A percentile compares a stretch with the other conserved stretches of the same genome.
Conservation (phyloP, 257 asterid species). For the Handroanthus guayacan region DNA sequence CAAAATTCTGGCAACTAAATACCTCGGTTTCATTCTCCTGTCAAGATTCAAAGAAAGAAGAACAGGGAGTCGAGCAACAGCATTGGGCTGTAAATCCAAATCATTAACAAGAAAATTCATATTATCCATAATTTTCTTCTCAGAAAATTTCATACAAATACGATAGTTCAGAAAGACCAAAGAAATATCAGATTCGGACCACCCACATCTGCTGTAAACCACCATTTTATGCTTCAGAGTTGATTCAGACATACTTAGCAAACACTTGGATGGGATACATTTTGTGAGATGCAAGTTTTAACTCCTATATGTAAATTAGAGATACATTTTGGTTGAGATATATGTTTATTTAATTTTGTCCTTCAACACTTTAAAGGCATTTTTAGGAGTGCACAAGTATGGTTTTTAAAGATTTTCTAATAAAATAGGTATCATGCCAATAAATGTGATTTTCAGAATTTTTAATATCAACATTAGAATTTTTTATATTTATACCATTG, state of each 20-base stretch:
- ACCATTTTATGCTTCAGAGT: conserved; percentile 10
- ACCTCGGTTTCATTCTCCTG: conserved; percentile 33
- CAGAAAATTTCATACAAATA: conserved; percentile 38
- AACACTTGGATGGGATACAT: conserved; percentile 22
- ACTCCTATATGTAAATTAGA: too few species aligned
- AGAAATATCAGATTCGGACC: conserved; percentile 37
- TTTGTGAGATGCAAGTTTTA: too few species aligned
- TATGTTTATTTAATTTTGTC: too few species aligned
- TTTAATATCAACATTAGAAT: too few species aligned
- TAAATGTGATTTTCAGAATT: too few species aligned
- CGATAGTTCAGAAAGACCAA: conserved; percentile 37
- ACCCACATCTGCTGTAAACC: conserved; percentile 35
- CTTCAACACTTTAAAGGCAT: too few species aligned
- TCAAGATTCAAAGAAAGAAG: conserved; percentile 11
- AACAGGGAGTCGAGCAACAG: conserved; percentile 25
- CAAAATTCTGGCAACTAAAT: conserved; percentile 23
- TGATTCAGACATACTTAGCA: neutral
- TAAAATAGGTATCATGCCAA: too few species aligned
- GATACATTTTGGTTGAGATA: too few species aligned
- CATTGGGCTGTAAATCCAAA: conserved; percentile 15
- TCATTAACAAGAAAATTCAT: conserved; percentile 37
- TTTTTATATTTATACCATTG: too few species aligned
- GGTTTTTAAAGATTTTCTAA: too few species aligned
- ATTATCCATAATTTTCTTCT: conserved; percentile 26
- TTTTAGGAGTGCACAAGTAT: too few species aligned